Evolutionary conservation across 2,329 filamentous ascomycete genomes (phyloP).

Genomic region (Trematosphaeria pertusa): DNA sequence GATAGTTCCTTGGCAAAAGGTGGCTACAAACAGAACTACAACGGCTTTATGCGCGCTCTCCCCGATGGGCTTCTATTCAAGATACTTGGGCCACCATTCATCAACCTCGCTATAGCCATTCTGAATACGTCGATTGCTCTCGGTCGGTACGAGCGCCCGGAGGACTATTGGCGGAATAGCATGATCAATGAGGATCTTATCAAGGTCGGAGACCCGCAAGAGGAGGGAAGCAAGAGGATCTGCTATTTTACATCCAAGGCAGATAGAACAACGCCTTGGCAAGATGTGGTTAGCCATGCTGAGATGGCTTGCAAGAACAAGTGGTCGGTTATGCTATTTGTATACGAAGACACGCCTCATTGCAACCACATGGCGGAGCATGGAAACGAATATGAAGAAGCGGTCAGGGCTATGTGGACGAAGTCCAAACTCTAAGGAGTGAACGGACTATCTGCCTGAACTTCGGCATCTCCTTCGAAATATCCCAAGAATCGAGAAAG

Average conservation of each 20-base stretch:
- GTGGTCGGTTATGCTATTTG: constrained; percentile 54
- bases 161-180: neutral
- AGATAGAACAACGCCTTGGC: constrained; percentile 60
- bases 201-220: neutral
- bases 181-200: constrained; percentile 8
- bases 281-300: constrained; percentile 61
- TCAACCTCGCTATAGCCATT: constrained; percentile 3
- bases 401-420: constrained; percentile 20
- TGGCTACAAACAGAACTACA: constrained; percentile 25
- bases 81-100: constrained; percentile 4
- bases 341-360: constrained; percentile 64
- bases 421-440: constrained; percentile 3
- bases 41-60: constrained; percentile 10
- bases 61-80: constrained; percentile 8
- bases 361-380: constrained; percentile 65
- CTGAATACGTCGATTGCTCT: constrained; percentile 7
- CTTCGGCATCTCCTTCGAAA: neutral
- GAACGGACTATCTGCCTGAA: neutral
- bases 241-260: constrained; percentile 62
- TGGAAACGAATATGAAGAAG: constrained; percentile 61
- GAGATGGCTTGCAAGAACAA: constrained; percentile 54
- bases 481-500: too few species aligned
- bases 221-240: neutral
- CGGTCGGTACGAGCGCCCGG: constrained; percentile 1
- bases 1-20: constrained; percentile 13